Evolutionary conservation across 148 eudicot species (phyloP).

Genomic region (Silene conica): DNA sequence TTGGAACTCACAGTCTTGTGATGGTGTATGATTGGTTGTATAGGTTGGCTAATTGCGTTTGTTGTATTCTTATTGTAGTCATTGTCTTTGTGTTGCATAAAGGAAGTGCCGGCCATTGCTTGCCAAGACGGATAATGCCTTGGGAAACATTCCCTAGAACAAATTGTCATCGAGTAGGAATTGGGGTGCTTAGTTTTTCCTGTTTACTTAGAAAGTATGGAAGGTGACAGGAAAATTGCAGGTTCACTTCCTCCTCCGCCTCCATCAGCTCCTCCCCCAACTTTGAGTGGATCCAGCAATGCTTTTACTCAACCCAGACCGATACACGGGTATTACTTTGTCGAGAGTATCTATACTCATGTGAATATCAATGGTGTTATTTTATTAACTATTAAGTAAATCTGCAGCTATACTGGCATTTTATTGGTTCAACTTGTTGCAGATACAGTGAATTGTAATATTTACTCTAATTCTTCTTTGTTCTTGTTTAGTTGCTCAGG

Average conservation of each 20-base stretch:
- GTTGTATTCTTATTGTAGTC: slow-evolving; percentile 11
- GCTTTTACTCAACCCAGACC: slow-evolving; percentile 51
- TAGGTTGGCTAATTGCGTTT: slow-evolving; percentile 7
- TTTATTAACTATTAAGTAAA: background rate
- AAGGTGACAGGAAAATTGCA: slow-evolving; percentile 49
- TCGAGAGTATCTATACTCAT: background rate
- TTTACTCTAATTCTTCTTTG: too few species aligned
- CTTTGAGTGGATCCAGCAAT: slow-evolving; percentile 37
- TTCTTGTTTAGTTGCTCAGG: background rate
- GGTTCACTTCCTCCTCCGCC: slow-evolving; percentile 30
- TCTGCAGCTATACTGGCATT: slow-evolving; percentile 1
- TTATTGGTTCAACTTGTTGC: slow-evolving; percentile 1
- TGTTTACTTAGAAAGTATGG: slow-evolving; percentile 42
- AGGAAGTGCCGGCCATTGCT: slow-evolving; percentile 28
- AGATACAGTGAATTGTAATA: background rate
- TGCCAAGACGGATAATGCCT: slow-evolving; percentile 59
- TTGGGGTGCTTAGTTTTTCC: slow-evolving; percentile 46
- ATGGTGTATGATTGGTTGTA: background rate
- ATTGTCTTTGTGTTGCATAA: slow-evolving; percentile 1
- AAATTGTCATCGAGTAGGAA: slow-evolving; percentile 37
- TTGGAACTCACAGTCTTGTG: background rate
- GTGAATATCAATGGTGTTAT: background rate
- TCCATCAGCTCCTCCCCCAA: slow-evolving; percentile 15
- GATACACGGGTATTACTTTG: slow-evolving; percentile 52
- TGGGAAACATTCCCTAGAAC: slow-evolving; percentile 48